These are phyloP conservation scores for Monosporascus sp. DNA, from an alignment of 2,329 filamentous ascomycete species.

Conservation along the genomic window DNA sequence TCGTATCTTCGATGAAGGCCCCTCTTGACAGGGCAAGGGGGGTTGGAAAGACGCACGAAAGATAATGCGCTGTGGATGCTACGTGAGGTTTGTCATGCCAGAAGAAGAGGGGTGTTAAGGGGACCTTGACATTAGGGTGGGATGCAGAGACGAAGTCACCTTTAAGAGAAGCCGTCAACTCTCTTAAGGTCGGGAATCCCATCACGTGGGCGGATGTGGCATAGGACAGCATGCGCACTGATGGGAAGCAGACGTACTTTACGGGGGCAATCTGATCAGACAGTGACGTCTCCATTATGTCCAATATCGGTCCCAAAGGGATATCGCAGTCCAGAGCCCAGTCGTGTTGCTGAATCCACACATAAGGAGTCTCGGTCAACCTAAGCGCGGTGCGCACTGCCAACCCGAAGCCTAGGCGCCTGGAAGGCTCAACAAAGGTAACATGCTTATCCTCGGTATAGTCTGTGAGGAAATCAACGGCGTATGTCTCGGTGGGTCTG, in stretches of 20 bases:
- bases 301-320: constrained; percentile 38
- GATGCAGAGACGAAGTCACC: constrained; percentile 29
- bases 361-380: constrained; percentile 42
- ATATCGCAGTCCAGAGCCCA: constrained; percentile 45
- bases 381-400: constrained; percentile 49
- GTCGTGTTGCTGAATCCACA: constrained; percentile 56
- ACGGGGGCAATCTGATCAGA: constrained; percentile 31
- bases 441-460: constrained; percentile 32
- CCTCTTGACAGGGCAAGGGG: constrained; percentile 46
- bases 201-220: constrained; percentile 42
- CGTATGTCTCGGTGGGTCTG: constrained; percentile 27
- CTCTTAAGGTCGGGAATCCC: constrained; percentile 35
- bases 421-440: constrained; percentile 43
- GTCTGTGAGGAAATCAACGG: constrained; percentile 31
- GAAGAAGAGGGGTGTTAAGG: constrained; percentile 52
- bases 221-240: constrained; percentile 47
- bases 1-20: constrained; percentile 52
- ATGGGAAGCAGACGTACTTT: constrained; percentile 50
- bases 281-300: constrained; percentile 38
- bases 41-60: constrained; percentile 43
- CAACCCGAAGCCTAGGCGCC: constrained; percentile 47
- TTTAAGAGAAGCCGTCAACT: constrained; percentile 37
- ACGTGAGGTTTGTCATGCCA: constrained; percentile 57
- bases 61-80: constrained; percentile 44
- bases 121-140: constrained; percentile 22